phyloP scores from a whole-genome alignment of 1,284 basidiomycete genomes.

The Leccinum pallidistipes region DNA sequence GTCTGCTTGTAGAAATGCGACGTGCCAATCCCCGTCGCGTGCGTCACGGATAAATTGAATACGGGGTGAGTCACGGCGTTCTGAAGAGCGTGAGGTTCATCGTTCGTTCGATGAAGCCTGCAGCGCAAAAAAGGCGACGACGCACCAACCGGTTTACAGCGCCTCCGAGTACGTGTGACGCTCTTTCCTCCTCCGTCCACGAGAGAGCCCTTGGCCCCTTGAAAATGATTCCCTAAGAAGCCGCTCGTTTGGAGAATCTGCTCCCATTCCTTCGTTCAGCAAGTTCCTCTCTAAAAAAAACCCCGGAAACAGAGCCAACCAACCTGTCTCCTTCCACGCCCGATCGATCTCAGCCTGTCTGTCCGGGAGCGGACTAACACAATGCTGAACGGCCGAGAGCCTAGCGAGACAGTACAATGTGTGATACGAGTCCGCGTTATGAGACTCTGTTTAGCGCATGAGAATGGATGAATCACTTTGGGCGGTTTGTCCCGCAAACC shows the following conservation, averaged over 20 bases:
- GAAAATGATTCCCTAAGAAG: conserved; percentile 48
- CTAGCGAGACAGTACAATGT: conserved; percentile 90
- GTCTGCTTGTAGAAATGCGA: conserved; percentile 74
- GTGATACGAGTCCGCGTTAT: conserved; percentile 89
- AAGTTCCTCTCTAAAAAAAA: too few relatives aligned
- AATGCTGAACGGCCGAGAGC: conserved; percentile 85
- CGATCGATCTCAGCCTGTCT: conserved; percentile 44
- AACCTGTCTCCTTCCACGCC: conserved; percentile 43
- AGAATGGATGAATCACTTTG: conserved; percentile 55
- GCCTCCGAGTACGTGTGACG: conserved; percentile 64
- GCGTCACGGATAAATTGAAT: conserved; percentile 35
- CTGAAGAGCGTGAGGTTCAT: conserved; percentile 40
- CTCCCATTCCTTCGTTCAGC: conserved; percentile 14
- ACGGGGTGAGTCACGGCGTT: conserved; percentile 89
- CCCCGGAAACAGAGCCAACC: not conserved
- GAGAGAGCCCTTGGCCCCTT: conserved; percentile 47
- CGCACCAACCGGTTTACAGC: conserved; percentile 70
- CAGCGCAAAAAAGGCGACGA: conserved; percentile 10
- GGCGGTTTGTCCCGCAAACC: conserved; percentile 95
- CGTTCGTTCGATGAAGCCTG: not conserved
- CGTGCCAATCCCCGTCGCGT: conserved; percentile 72
- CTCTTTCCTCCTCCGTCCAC: conserved; percentile 77
- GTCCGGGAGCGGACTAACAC: conserved; percentile 51
- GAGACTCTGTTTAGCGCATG: not conserved
- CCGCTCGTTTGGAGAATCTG: conserved; percentile 7